A percentile compares a stretch with the other conserved stretches of the same genome.
Evolutionary conservation across 495 filamentous ascomycete species (phyloP).

Genomic region (Tetracladium marchalianum): DNA sequence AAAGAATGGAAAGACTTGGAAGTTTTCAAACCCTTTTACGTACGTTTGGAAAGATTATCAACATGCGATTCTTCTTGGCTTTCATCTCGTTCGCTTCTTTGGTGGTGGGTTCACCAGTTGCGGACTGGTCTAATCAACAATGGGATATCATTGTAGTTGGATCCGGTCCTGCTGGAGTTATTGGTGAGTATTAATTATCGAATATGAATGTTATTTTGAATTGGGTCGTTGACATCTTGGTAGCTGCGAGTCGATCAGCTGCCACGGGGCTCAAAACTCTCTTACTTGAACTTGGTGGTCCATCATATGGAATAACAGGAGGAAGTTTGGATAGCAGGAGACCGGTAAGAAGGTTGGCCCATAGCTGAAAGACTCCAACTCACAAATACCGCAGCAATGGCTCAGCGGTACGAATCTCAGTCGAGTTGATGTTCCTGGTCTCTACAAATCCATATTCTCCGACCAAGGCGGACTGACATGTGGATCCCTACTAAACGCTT

Average conservation of each 20-base stretch:
- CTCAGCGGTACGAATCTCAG: constrained; percentile 45
- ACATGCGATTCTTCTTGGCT: too few species aligned
- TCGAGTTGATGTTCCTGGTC: constrained; percentile 48
- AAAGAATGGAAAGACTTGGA: too few species aligned
- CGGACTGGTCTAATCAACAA: constrained; percentile 20
- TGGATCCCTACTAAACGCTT: constrained; percentile 32
- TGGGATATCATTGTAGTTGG: constrained; percentile 21
- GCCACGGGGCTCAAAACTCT: constrained; percentile 22
- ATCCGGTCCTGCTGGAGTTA: constrained; percentile 8
- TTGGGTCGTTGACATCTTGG: neutral
- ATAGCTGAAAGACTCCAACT: neutral
- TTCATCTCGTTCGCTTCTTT: too few species aligned
- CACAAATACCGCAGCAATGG: constrained; percentile 33
- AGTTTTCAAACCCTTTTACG: too few species aligned
- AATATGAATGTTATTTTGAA: neutral
- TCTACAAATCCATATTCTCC: constrained; percentile 41
- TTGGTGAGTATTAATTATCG: neutral
- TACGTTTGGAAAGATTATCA: too few species aligned
- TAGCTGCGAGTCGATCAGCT: constrained; percentile 4
- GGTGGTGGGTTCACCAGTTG: too few species aligned
- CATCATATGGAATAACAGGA: constrained; percentile 26
- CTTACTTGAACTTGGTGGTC: constrained; percentile 22
- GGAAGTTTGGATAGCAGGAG: constrained; percentile 8
- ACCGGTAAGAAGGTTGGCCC: neutral
- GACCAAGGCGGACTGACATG: constrained; percentile 26